Base-by-base conservation (phyloP, 2,329 filamentous ascomycete genomes). In the Alternaria hordeiaustralica region DNA sequence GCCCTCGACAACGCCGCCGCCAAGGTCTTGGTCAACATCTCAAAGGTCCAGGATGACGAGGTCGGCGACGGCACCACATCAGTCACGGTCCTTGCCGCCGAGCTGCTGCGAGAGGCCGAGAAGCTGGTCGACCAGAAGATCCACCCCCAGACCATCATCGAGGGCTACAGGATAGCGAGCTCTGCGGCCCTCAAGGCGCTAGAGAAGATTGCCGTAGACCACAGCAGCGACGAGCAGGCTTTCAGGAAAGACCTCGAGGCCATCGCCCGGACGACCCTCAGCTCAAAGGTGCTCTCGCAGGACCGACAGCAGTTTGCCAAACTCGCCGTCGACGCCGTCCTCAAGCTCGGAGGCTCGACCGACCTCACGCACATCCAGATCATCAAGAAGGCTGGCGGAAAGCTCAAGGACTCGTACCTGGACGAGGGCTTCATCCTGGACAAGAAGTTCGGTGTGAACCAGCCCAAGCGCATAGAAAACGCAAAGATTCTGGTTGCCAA, bases 371-470 rank as follows among this genome's bases (percentile, higher is more conserved):
- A 98, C 79, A 99, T 99, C 71, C 96, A 99, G 82, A 94, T 99
- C 77, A 99, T 99, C 86, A 99, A 99, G 87, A 99, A 99, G 87
- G 92, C 95, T 3, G 96, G 96, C 73, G 96, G 96, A 74, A 99
- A 98, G 87, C 89, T 99, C 63, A 96, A 90, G 80, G 96, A 99
- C 81, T 98, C 95, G 12, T 99, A 99, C 82, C 87, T 99, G 45
- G 96, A 99, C 78, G 94, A 97, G 76, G 96, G 96, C 6, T 99
- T 99, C 84, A 98, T 99, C 77, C 86, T 99, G 58, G 96, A 99
- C 85, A 99, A 99, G 88, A 97, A 95, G 85, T 97, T 99, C 70
- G 96, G 96, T 71, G 95, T 98, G 62, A 98, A 98, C 85, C 96
- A 99, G 82, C 96, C 96, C 58, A 98, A 98, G 87, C 88, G 94